Conservation (phyloP, 2,329 filamentous ascomycete genomes). For the Monascus ruber region DNA sequence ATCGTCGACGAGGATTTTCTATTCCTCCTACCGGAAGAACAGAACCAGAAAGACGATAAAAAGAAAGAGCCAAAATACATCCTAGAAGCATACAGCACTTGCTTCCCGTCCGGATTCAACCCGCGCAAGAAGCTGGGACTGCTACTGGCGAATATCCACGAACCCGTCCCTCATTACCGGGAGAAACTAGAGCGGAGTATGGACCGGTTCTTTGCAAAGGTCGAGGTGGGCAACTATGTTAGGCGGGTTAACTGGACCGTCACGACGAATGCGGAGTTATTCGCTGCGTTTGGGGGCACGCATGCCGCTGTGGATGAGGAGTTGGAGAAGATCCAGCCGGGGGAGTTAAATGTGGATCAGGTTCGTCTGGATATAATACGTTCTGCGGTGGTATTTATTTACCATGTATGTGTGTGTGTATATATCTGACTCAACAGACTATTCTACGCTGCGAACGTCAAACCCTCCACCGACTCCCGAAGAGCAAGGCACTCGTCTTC, state of each 20-base stretch:
- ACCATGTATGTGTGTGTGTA: no score
- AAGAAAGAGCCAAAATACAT: conserved; percentile 35
- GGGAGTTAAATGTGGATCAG: conserved; percentile 36
- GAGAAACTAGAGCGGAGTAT: conserved; percentile 47
- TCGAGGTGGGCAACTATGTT: conserved; percentile 45
- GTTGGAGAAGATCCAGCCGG: conserved; percentile 14
- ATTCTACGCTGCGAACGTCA: conserved; percentile 48
- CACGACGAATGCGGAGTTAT: conserved; percentile 28
- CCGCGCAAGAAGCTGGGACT: conserved; percentile 44
- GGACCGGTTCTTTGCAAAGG: conserved; percentile 48
- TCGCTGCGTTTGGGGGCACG: conserved; percentile 26
- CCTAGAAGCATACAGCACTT: conserved; percentile 45
- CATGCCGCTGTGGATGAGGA: conserved; percentile 18
- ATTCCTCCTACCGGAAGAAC: conserved; percentile 39
- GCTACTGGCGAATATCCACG: conserved; percentile 45
- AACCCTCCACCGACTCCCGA: conserved; percentile 48
- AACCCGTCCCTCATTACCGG: conserved; percentile 46
- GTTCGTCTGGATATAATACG: conserved; percentile 14
- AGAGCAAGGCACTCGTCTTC: conserved; percentile 46
- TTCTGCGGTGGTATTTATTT: not conserved
- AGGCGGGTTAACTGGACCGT: conserved; percentile 43
- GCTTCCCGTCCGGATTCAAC: conserved; percentile 49
- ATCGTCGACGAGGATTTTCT: conserved; percentile 52
- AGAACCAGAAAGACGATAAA: conserved; percentile 2
- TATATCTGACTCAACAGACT: conserved; percentile 18